Evolutionary conservation across 306 rosid species (phyloP).

Genomic region (Crataegus laevigata): DNA sequence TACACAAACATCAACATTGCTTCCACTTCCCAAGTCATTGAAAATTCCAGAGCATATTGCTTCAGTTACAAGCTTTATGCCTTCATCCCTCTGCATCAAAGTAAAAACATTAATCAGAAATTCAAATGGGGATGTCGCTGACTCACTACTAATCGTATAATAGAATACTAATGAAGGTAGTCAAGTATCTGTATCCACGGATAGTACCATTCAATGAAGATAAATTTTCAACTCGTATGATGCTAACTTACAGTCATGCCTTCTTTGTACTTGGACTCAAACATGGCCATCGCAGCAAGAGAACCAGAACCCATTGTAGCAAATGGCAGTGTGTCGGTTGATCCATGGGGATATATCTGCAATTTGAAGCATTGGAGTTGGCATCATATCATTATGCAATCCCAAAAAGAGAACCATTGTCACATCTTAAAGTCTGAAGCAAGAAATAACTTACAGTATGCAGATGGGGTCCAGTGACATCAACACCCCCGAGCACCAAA

Average conservation of each 20-base stretch:
- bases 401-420: neutral
- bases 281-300: conserved; percentile 54
- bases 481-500: conserved; percentile 96
- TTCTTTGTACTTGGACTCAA: conserved; percentile 69
- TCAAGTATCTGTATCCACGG: neutral
- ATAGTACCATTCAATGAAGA: neutral
- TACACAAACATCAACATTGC: conserved; percentile 88
- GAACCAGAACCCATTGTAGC: conserved; percentile 66
- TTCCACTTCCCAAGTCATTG: conserved; percentile 96
- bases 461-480: conserved; percentile 86
- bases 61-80: conserved; percentile 60
- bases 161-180: neutral
- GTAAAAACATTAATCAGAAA: neutral
- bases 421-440: conserved; percentile 1
- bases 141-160: neutral
- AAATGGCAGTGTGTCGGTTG: conserved; percentile 64
- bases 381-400: conserved; percentile 5
- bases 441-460: conserved; percentile 61
- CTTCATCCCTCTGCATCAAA: conserved; percentile 69
- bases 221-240: neutral
- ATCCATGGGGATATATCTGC: conserved; percentile 89
- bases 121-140: neutral
- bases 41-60: conserved; percentile 92
- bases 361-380: neutral
- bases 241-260: conserved; percentile 43